Percentiles rank a stretch among this genome's conserved stretches.
Evolutionary conservation across 768 basidiomycete species (phyloP).

Genomic region (Pleurotus giganteus): DNA sequence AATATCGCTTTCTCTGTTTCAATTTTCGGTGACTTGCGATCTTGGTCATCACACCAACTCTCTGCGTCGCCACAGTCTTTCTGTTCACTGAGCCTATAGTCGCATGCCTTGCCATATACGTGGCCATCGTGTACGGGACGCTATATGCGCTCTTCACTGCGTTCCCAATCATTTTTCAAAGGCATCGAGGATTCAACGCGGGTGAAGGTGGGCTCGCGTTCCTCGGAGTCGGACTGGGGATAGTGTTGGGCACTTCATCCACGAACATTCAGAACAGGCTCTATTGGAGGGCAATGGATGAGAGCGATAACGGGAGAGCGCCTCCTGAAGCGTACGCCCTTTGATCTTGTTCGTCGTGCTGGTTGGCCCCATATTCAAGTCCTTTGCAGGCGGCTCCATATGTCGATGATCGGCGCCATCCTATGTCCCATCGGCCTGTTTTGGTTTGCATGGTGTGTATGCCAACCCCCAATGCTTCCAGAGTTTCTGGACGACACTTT

Average conservation of each 20-base stretch:
- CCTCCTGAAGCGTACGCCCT: constrained; percentile 54
- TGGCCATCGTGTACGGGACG: constrained; percentile 58
- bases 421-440: constrained; percentile 58
- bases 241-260: constrained; percentile 45
- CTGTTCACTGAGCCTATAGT: constrained; percentile 66
- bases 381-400: constrained; percentile 49
- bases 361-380: not conserved
- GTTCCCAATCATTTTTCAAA: constrained; percentile 58
- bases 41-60: constrained; percentile 4
- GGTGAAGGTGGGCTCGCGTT: constrained; percentile 62
- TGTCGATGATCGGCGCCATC: constrained; percentile 51
- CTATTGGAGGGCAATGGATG: constrained; percentile 49
- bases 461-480: not conserved
- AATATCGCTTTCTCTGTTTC: constrained; percentile 10
- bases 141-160: constrained; percentile 66
- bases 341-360: not conserved
- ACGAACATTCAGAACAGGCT: constrained; percentile 54
- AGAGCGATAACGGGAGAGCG: constrained; percentile 45
- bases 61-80: constrained; percentile 38
- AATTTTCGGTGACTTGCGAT: not conserved
- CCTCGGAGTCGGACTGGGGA: constrained; percentile 61
- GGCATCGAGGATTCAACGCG: constrained; percentile 48
- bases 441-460: constrained; percentile 62
- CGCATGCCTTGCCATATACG: constrained; percentile 53
- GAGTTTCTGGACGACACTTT: constrained; percentile 3